A percentile compares a stretch with the other conserved stretches of the same genome.
These are phyloP conservation scores for Mortierella sp. DNA, from an alignment of 371 early-diverging fungal species.

Conservation along the genomic window DNA sequence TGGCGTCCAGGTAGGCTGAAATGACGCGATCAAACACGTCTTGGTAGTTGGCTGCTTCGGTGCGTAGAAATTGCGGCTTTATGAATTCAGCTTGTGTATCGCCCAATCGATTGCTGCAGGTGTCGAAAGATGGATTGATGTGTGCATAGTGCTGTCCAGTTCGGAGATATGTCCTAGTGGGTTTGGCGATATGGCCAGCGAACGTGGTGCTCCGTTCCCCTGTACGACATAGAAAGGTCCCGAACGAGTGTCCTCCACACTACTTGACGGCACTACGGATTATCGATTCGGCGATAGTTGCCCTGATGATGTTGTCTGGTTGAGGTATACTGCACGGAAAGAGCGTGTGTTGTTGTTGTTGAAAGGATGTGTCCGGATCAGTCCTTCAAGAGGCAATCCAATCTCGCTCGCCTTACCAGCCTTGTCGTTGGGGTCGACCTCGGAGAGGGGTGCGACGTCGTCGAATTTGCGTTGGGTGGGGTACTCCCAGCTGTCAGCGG, in stretches of 20 bases:
- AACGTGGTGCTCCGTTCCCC: not conserved
- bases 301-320: not conserved
- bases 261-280: not conserved
- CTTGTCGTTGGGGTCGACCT: slow-evolving; percentile 57
- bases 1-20: not conserved
- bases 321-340: not conserved
- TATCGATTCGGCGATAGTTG: not conserved
- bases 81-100: not conserved
- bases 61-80: not conserved
- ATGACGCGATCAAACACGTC: not conserved
- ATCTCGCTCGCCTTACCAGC: slow-evolving; percentile 42
- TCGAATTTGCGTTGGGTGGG: slow-evolving; percentile 58
- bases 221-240: not conserved
- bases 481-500: slow-evolving; percentile 58
- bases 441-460: slow-evolving; percentile 50
- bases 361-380: slow-evolving; percentile 1
- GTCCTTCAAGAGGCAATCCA: not conserved
- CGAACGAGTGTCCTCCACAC: not conserved
- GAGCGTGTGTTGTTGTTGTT: not conserved
- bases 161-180: not conserved
- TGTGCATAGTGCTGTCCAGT: not conserved
- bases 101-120: not conserved
- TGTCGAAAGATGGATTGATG: not conserved
- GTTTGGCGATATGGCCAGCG: not conserved
- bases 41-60: not conserved